phyloP scores from a whole-genome alignment of 2,329 filamentous ascomycete genomes.

The Arthroderma sp. region DNA sequence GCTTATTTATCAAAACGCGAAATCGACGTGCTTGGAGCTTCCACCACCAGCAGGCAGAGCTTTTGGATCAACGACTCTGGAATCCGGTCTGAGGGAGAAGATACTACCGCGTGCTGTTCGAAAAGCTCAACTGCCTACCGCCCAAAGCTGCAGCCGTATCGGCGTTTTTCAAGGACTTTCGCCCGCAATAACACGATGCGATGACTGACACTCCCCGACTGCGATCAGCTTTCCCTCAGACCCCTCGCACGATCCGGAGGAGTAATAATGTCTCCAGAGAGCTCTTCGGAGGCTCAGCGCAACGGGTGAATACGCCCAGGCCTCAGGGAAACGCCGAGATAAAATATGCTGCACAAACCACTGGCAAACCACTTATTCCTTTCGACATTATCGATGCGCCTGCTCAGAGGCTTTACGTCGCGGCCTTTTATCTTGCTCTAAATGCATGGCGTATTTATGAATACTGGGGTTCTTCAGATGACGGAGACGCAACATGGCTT shows the following conservation, averaged over 20 bases:
- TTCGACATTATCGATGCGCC: conserved; percentile 74
- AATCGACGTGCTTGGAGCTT: too few species aligned
- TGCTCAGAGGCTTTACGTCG: conserved; percentile 76
- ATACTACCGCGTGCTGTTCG: too few species aligned
- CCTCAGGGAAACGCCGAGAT: too few species aligned
- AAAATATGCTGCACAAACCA: too few species aligned
- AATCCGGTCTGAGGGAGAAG: too few species aligned
- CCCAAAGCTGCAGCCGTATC: too few species aligned
- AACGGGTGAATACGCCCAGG: too few species aligned
- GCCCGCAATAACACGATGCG: conserved; percentile 39
- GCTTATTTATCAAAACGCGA: too few species aligned
- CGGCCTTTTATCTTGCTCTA: conserved; percentile 62
- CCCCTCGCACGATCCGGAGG: conserved; percentile 10
- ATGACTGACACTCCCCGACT: conserved; percentile 76
- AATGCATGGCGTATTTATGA: conserved; percentile 79
- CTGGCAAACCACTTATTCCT: conserved; percentile 55
- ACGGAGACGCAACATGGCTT: conserved; percentile 73
- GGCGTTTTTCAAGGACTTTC: too few species aligned
- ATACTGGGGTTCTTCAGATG: conserved; percentile 65
- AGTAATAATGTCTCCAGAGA: not conserved
- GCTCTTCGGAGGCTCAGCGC: not conserved
- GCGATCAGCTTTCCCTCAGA: conserved; percentile 64
- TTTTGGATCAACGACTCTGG: too few species aligned
- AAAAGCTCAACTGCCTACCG: too few species aligned
- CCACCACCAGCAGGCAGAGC: too few species aligned